phyloP scores from a whole-genome alignment of 2,329 filamentous ascomycete genomes.

The Monilinia polystroma region DNA sequence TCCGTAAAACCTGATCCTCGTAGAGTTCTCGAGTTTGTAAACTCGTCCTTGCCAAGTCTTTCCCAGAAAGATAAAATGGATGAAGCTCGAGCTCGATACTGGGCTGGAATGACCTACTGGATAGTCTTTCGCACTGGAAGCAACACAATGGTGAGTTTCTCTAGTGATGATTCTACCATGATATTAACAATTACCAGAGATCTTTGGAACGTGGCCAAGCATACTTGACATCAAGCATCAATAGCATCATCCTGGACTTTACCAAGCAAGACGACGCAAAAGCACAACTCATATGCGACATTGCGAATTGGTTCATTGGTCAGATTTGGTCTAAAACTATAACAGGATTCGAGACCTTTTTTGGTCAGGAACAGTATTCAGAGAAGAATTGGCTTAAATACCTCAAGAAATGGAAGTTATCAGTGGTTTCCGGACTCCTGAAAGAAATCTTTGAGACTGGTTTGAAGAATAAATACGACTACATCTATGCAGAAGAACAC shows the following conservation, averaged over 20 bases:
- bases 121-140: neutral
- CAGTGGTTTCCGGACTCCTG: too few species aligned
- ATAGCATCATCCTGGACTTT: constrained; percentile 10
- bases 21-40: constrained; percentile 2
- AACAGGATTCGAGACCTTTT: neutral
- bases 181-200: neutral
- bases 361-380: too few species aligned
- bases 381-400: too few species aligned
- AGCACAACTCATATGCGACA: neutral
- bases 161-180: neutral
- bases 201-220: neutral
- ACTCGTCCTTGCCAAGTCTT: neutral
- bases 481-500: neutral
- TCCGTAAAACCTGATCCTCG: neutral
- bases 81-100: constrained; percentile 16
- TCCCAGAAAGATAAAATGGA: neutral
- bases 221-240: neutral
- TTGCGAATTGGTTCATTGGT: neutral
- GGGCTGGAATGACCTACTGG: neutral
- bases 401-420: too few species aligned
- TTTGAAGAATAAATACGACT: too few species aligned
- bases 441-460: too few species aligned
- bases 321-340: neutral
- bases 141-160: neutral
- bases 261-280: neutral